A percentile compares a stretch with the other conserved stretches of the same genome.
phyloP scores from a whole-genome alignment of 768 basidiomycete species.

The Tricholomella constricta region DNA sequence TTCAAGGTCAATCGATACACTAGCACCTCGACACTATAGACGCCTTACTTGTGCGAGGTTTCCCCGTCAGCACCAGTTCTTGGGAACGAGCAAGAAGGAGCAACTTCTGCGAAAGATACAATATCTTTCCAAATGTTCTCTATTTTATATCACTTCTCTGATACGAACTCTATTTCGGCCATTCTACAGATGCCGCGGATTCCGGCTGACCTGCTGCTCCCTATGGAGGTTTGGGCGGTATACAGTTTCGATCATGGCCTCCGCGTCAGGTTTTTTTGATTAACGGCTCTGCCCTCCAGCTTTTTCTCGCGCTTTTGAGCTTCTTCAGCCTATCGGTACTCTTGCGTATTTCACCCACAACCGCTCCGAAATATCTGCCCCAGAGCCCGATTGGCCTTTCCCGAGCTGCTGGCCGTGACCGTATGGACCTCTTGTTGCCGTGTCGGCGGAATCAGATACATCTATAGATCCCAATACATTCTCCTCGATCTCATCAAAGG shows the following conservation, averaged over 20 bases:
- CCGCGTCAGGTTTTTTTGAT: slow-evolving; percentile 12
- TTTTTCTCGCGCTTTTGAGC: slow-evolving; percentile 29
- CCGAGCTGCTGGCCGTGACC: slow-evolving; percentile 28
- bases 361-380: slow-evolving; percentile 47
- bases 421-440: slow-evolving; percentile 42
- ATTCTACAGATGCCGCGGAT: slow-evolving; percentile 19
- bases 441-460: slow-evolving; percentile 51
- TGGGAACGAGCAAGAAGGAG: background rate
- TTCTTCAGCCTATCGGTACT: slow-evolving; percentile 42
- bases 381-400: slow-evolving; percentile 50
- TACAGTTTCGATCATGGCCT: slow-evolving; percentile 24
- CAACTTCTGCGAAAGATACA: background rate
- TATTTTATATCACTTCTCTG: slow-evolving; percentile 10
- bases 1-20: background rate
- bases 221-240: background rate
- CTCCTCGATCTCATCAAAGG: slow-evolving; percentile 21
- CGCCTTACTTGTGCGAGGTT: background rate
- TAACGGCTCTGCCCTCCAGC: slow-evolving; percentile 17
- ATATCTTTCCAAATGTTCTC: background rate
- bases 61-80: background rate
- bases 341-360: slow-evolving; percentile 38
- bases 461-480: slow-evolving; percentile 25
- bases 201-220: slow-evolving; percentile 10
- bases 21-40: background rate
- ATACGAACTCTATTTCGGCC: slow-evolving; percentile 15